Conservation (phyloP, 371 early-diverging fungal genomes). For the Ordospora colligata region DNA sequence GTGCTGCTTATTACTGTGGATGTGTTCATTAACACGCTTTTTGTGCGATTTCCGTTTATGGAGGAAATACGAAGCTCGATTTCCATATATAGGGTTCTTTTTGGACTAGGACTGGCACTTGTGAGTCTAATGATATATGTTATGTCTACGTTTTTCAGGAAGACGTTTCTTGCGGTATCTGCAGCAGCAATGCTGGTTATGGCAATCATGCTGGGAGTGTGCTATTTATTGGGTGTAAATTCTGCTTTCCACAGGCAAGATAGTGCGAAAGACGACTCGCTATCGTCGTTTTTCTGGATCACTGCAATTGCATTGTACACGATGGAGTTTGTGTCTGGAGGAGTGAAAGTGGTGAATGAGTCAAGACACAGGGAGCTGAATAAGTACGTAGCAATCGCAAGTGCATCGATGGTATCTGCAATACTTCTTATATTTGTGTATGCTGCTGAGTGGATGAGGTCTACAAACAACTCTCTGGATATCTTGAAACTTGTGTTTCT, state of each 20-base stretch:
- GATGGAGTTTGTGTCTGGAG: not conserved
- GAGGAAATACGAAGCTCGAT: not conserved
- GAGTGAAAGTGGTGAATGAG: not conserved
- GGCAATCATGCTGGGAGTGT: not conserved
- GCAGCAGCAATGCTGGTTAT: not conserved
- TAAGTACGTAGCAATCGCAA: not conserved
- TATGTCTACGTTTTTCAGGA: not conserved
- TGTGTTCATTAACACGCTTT: not conserved
- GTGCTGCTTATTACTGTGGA: not conserved
- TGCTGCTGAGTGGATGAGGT: not conserved
- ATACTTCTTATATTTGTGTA: not conserved
- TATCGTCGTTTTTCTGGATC: slow-evolving; percentile 1
- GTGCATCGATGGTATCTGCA: not conserved
- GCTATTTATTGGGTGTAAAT: not conserved
- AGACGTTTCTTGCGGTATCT: not conserved
- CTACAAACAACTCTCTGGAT: not conserved
- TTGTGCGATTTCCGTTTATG: not conserved
- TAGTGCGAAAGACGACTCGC: no score
- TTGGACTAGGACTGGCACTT: not conserved
- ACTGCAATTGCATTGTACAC: not conserved
- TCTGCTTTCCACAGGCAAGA: not conserved
- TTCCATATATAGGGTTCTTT: not conserved
- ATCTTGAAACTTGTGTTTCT: not conserved
- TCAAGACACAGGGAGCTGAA: not conserved
- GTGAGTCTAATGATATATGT: not conserved